Percentiles rank a stretch among this genome's conserved stretches.
Conservation (phyloP, 2,329 filamentous ascomycete species). For the Cordyceps cateniannulata region DNA sequence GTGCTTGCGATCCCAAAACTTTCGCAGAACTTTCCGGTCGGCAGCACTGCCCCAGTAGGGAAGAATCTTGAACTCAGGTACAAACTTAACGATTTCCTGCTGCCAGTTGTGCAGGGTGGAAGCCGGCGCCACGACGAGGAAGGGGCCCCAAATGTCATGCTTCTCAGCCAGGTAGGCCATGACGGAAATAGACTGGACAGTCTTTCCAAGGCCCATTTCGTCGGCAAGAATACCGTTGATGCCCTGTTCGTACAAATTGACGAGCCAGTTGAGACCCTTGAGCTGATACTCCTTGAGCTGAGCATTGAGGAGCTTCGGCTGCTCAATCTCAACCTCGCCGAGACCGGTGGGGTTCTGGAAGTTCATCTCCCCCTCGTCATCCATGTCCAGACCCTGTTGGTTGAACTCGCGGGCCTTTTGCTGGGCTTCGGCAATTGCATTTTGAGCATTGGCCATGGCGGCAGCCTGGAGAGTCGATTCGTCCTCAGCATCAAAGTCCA, state of each 20-base stretch:
- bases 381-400: conserved; percentile 60
- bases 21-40: conserved; percentile 91
- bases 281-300: conserved; percentile 98
- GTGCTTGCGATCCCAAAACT: conserved; percentile 98
- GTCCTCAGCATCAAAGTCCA: conserved; percentile 94
- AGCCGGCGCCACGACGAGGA: conserved; percentile 90
- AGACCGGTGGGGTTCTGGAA: conserved; percentile 97
- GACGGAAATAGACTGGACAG: conserved; percentile 96
- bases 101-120: conserved; percentile 99
- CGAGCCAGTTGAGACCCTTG: conserved; percentile 98
- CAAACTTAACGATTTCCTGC: conserved; percentile 93
- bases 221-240: conserved; percentile 99
- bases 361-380: conserved; percentile 97
- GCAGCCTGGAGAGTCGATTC: conserved; percentile 74
- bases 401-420: conserved; percentile 92
- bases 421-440: conserved; percentile 89
- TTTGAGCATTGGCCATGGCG: conserved; percentile 92
- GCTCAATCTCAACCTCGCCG: conserved; percentile 87
- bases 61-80: conserved; percentile 88
- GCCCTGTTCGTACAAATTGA: conserved; percentile 97
- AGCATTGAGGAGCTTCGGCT: conserved; percentile 87
- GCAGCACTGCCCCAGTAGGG: conserved; percentile 96
- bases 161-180: conserved; percentile 98
- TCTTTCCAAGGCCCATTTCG: conserved; percentile 99
- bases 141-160: conserved; percentile 97